Evolutionary conservation across 2,329 filamentous ascomycete species (phyloP), one percentile per base, ranked within the genome.

Genomic region (Aureobasidium sp.): DNA sequence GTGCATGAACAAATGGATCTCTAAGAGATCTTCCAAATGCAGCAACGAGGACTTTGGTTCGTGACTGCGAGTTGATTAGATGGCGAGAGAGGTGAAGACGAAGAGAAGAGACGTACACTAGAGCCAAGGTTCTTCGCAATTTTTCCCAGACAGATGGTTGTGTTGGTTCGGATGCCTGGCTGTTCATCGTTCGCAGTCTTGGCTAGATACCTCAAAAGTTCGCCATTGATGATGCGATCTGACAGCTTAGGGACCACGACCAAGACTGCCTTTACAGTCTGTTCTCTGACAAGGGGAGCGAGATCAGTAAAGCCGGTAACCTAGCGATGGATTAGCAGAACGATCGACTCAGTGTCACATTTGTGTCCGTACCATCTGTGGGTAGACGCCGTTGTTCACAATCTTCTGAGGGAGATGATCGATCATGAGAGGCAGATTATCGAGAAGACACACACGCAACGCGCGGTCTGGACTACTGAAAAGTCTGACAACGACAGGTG

Each of bases 171-270:
- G 66, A 99, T 99, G 0, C 94, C 94, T 1, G 94, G 91, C 70
- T 99, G 93, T 69, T 97, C 94, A 65, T 99, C 94, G 68, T 97
- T 99, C 49, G 94, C 91, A 1, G 93, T 97, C 73, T 96, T 97
- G 45, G 94, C 94, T 32, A 99, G 81, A 70, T 96, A 88, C 68
- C 89, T 89, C 27, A 99, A 78, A 11, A 99, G 81, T 68, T 99
- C 94, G 60, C 94, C 93, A 67, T 99, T 99, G 67, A 97, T 87
- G 8, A 89, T 89, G 41, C 94, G 86, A 69, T 99, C 94, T 1
- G 91, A 96, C 0, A 99, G 81, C 75, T 99, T 99, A 32, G 82
- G 81, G 61, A 97, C 88, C 49, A 99, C 84, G 0, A 89, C 86
- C 8, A 99, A 81, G 0, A 99, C 90, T 21, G 93, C 92, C 72